Evolutionary conservation across 2,329 filamentous ascomycete species (phyloP), one percentile per base, ranked within the genome.

Genomic region (Paraphaeosphaeria sporulosa): DNA sequence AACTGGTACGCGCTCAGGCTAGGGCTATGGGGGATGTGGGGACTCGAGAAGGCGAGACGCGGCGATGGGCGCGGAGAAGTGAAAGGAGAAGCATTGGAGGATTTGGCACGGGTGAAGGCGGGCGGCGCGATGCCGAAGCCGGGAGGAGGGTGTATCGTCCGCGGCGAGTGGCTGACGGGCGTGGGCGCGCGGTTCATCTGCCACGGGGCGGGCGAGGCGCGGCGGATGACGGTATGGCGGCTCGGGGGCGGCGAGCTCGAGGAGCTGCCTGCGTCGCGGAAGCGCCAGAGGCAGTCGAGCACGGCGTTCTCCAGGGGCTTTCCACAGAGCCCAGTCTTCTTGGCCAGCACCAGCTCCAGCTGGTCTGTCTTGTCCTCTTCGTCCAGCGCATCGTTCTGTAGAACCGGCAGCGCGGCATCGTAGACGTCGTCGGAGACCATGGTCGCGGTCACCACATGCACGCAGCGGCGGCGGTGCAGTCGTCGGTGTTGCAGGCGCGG

Each of bases 311-410:
- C 95, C 57, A 98, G 86, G 23, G 89, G 86, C 66, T 89, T 83
- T 60, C 93, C 94, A 19, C 86, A 86, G 67, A 98, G 83, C 32
- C 84, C 86, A 8, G 93, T 93, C 80, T 94, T 89, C 69, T 89
- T 89, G 79, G 89, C 90, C 71, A 98, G 84, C 55, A 97, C 84
- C 67, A 93, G 91, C 81, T 97, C 94, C 55, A 97, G 84, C 80
- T 87, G 91, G 79, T 98, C 94, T 51, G 92, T 94, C 84, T 95
- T 96, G 74, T 97, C 94, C 80, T 99, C 95, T 65, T 98, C 95
- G 71, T 96, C 92, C 63, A 97, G 84, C 57, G 85, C 84, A 60
- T 88, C 82, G 80, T 97, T 90, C 81, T 95, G 89, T 65, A 99
- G 86, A 74, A 97, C 87, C 55, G 93, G 92, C 76, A 96, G 87